A percentile compares a stretch with the other conserved stretches of the same genome.
Evolutionary conservation across 2,329 filamentous ascomycete species (phyloP).

Genomic region (Aspergillus tamarii): DNA sequence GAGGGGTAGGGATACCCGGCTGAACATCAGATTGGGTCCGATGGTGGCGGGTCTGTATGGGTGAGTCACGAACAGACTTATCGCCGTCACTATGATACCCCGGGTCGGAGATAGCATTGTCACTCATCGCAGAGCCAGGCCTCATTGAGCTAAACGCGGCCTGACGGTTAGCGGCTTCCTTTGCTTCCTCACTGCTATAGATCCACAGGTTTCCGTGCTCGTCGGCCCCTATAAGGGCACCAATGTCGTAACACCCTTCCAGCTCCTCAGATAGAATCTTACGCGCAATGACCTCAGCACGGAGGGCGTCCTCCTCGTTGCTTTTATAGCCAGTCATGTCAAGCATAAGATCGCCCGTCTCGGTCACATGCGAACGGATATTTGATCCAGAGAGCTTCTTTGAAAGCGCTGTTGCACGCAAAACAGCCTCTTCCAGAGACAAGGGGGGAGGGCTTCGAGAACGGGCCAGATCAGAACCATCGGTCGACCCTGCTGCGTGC

Average conservation of each 20-base stretch:
- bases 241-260: slow-evolving; percentile 94
- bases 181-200: slow-evolving; percentile 96
- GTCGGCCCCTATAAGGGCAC: slow-evolving; percentile 90
- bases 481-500: slow-evolving; percentile 14
- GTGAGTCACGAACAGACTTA: slow-evolving; percentile 70
- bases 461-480: slow-evolving; percentile 40
- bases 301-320: slow-evolving; percentile 87
- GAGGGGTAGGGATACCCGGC: slow-evolving; percentile 65
- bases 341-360: slow-evolving; percentile 91
- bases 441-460: slow-evolving; percentile 79
- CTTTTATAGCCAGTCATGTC: slow-evolving; percentile 98
- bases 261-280: slow-evolving; percentile 92
- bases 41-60: slow-evolving; percentile 49
- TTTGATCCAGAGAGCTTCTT: slow-evolving; percentile 87
- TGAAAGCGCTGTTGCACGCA: slow-evolving; percentile 81
- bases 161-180: slow-evolving; percentile 78
- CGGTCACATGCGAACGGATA: slow-evolving; percentile 90
- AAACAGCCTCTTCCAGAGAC: slow-evolving; percentile 73
- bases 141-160: slow-evolving; percentile 57
- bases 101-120: slow-evolving; percentile 88
- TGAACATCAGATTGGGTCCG: slow-evolving; percentile 71
- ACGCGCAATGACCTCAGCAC: slow-evolving; percentile 89
- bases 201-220: slow-evolving; percentile 99
- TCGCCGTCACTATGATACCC: slow-evolving; percentile 91
- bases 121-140: slow-evolving; percentile 56